Base-by-base conservation (phyloP, 192 early-diverging fungal species). In the Linnemannia zychae region DNA sequence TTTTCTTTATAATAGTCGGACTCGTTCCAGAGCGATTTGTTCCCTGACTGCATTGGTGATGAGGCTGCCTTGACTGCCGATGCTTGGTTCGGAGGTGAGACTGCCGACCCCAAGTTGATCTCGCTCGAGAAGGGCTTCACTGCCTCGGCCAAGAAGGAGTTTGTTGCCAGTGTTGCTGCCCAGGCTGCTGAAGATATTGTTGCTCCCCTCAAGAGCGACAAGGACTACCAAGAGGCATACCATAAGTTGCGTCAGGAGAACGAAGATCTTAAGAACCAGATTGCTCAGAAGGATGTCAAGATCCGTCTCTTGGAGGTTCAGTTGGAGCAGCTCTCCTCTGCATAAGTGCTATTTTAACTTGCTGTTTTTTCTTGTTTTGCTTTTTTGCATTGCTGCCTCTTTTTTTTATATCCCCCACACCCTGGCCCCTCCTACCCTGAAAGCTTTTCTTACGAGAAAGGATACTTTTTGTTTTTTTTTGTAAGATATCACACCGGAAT, bases 21-120 rank as follows among this genome's bases (percentile, higher is more conserved):
- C 89, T 91, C 94, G 31, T 99, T 99, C 94, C 98, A 99, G 90
- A 82, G 93, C 28, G 99, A 99, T 79, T 90, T 99, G 67, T 99
- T 96, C 90, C 98, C 99, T 50, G 95, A 96, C 36, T 93, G 95
- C 15, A 80, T 92, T 53, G 92, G 96, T 33, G 96, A 95, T 57
- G 92, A 94, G 53, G 91, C 99, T 13, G 90, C 97, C 0, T 81
- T 99, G 66, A 94, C 96, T n/a, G 94, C 95, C 7, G 95, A 97
- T 72, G 96, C 98, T 82, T 99, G 93, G 89, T 98, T 99, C 88
- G 89, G 82, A 13, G 99, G 98, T 20, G 94, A 98, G 85, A 91
- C 90, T 57, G 92, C 94, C 7, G 91, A 93, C 22, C 98, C 99
- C 3, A 95, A 96, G 89, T 87, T 94, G 12, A 95, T 93, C 49